Base-by-base conservation (phyloP, 805 yeast species). In the Saccharomycopsis javanensis region DNA sequence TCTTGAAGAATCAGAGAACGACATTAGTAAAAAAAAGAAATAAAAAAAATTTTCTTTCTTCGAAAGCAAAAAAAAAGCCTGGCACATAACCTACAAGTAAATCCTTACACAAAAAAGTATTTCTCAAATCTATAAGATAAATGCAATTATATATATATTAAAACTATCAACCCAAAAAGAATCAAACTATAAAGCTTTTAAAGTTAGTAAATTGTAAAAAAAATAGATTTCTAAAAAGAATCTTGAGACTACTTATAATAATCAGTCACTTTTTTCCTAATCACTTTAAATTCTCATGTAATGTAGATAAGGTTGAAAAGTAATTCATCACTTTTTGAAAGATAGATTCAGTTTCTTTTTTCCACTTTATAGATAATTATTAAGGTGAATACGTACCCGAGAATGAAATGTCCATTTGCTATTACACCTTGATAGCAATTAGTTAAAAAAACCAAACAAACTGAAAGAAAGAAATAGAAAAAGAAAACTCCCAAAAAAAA, bases 271-370 rank as follows among this genome's bases (percentile, higher is more conserved):
- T 54, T 35, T 51, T 38, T 48, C 20, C 23, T 52, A 58, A 55
- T 58, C 61, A 59, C 55, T 57, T 46, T 23, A 23, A 52, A 56
- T 59, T 56, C 57, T 59, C 61, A 59, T 59, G 54, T 59, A 59
- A 59, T 59, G 61, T 59, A 59, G 61, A 59, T 59, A 59, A 59
- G 60, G 54, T 52, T 55, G 30, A 53, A 46, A 56, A 53, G 35
- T 52, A 31, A 38, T 34, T 56, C 59, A 56, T 53, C 56, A 53
- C 46, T 48, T 42, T n/a, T n/a, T n/a, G n/a, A n/a, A 53, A 48
- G 16, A 31, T 28, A 28, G 31, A 45, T 4, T 34, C 42, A 51
- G 10, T 42, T 42, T 42, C 48, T 42, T 42, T 23, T 42, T 42
- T 16, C 15, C 4, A 42, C 28, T 25, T 20, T 13, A 11, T 20